phyloP scores from a whole-genome alignment of 441 rosid genomes.

The Mallotus repandus region DNA sequence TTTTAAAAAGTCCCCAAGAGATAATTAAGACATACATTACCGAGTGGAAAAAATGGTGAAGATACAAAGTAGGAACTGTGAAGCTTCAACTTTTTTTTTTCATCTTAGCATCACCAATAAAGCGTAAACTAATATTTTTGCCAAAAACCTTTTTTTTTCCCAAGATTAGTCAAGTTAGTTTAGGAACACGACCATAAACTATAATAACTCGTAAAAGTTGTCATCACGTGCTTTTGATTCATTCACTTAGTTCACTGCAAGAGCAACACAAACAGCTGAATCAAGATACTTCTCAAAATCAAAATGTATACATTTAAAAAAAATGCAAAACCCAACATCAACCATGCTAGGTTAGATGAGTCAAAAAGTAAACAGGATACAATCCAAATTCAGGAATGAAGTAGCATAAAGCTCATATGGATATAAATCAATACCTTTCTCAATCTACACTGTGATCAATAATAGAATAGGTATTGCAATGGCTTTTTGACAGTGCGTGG shows the following conservation, averaged over 20 bases:
- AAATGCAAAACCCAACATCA: neutral
- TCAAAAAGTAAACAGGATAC: neutral
- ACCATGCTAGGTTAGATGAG: conserved; percentile 3
- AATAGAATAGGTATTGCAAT: conserved; percentile 29
- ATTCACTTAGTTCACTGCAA: conserved; percentile 8
- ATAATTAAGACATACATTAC: neutral
- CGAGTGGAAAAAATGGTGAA: neutral
- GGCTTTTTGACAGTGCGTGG: conserved; percentile 30
- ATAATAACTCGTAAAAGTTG: no score
- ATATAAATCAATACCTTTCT: conserved; percentile 27
- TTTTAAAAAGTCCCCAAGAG: neutral
- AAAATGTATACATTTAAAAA: neutral
- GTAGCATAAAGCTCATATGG: conserved; percentile 17
- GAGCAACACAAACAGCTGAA: neutral
- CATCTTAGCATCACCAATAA: neutral
- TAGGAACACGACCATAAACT: neutral
- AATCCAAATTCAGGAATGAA: neutral
- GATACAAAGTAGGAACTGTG: neutral
- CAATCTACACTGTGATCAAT: conserved; percentile 22
- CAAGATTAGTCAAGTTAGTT: neutral
- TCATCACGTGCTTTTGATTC: neutral
- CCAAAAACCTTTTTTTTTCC: neutral
- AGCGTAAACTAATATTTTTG: neutral
- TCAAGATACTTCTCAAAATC: neutral
- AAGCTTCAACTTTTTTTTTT: neutral